phyloP scores from a whole-genome alignment of 768 basidiomycete genomes.

The Termitomyces sp. region DNA sequence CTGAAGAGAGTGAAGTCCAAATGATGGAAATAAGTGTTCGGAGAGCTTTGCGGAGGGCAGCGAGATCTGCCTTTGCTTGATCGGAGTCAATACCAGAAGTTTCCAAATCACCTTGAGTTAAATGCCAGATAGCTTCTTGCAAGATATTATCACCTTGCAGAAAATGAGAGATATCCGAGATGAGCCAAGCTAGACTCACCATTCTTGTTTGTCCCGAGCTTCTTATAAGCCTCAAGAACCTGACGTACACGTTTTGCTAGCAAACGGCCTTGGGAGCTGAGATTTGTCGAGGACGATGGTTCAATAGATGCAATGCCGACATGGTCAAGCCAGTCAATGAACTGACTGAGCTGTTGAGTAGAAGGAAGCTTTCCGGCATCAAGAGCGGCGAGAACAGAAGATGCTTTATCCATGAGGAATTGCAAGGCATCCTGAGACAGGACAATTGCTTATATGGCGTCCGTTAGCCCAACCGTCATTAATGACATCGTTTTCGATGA shows the following conservation, averaged over 20 bases:
- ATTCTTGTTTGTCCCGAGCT: constrained; percentile 52
- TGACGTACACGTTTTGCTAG: constrained; percentile 46
- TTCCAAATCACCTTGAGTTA: constrained; percentile 49
- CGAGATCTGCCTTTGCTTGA: constrained; percentile 44
- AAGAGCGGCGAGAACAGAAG: constrained; percentile 61
- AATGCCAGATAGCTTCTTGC: constrained; percentile 63
- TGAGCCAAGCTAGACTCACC: constrained; percentile 23
- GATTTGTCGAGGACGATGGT: constrained; percentile 29
- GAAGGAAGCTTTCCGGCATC: constrained; percentile 68
- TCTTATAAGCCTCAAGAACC: constrained; percentile 55
- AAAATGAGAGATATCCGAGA: background rate
- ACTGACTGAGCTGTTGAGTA: constrained; percentile 47
- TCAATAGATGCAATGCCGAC: constrained; percentile 44
- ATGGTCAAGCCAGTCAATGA: constrained; percentile 52
- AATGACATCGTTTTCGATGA: constrained; percentile 8
- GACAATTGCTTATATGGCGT: background rate
- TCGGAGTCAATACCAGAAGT: constrained; percentile 28
- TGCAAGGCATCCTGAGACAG: background rate
- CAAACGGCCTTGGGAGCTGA: constrained; percentile 51
- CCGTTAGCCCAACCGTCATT: constrained; percentile 3
- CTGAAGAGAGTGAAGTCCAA: constrained; percentile 48
- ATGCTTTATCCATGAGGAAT: constrained; percentile 52
- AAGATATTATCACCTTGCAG: constrained; percentile 54
- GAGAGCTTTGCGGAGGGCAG: constrained; percentile 44
- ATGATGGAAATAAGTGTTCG: constrained; percentile 46